Evolutionary conservation across 768 basidiomycete genomes (phyloP), one percentile per base, ranked within the genome.

Genomic region (Trametes villosa): DNA sequence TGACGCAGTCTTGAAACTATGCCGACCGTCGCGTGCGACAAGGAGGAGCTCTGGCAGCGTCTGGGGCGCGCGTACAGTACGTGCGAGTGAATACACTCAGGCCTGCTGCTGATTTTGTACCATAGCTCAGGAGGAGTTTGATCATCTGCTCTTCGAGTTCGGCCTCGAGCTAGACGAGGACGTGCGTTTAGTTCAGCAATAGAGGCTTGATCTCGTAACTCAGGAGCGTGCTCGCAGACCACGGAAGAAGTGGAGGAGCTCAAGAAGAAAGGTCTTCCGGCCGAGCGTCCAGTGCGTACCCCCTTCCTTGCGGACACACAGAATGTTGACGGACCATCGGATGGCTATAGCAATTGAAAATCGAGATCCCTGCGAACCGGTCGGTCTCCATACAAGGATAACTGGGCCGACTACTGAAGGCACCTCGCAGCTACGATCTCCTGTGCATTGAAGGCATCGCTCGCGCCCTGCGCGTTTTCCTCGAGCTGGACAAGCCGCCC

Each of bases 311-410:
- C 48, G 20, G 18, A 26, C 27, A 34, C 20, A 38, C 15, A 41
- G 31, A 53, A 3, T 36, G 54, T 48, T 65, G 33, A 59, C n/a
- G n/a, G n/a, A 58, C 44, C 68, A 64, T 58, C 53, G 18, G 9
- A 12, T 13, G 18, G 13, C 33, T 36, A 18, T 69, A 98, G 88
- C 94, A 97, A 92, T 80, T 99, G 68, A 99, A 98, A 83, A 97
- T 99, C 68, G 97, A 99, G 75, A 84, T 98, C 44, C 96, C 97
- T 45, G 97, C 97, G n/a, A 99, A 99, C 75, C 88, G 95, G 94
- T 86, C 24, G 26, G 67, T 53, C 17, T 11, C 44, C 22, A 2
- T 50, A 11, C 26, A 31, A 34, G 24, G 15, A 24, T 24, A 17
- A 18, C 22, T 22, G 22, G 26, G 48, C 22, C 38, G 12, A 57